These are phyloP conservation scores for Allium cepa DNA, from an alignment of 106 monocot genomes.

Conservation along the genomic window DNA sequence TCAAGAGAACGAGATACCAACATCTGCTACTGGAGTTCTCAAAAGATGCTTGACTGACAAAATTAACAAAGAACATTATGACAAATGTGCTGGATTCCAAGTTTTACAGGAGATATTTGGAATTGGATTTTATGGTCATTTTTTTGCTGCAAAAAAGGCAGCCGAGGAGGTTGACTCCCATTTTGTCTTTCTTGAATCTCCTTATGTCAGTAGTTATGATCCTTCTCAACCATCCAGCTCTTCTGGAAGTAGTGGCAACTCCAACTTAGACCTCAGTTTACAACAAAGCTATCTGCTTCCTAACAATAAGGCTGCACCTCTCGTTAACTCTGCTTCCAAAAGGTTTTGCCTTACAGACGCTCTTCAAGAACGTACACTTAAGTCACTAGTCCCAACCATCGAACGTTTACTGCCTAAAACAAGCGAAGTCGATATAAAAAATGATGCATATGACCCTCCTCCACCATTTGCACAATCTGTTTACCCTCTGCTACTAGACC, in stretches of 20 bases:
- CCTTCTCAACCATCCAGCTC: neutral
- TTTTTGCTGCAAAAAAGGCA: constrained; percentile 69
- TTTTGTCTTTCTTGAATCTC: constrained; percentile 78
- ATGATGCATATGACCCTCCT: constrained; percentile 24
- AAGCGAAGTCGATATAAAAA: constrained; percentile 2
- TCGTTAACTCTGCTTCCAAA: constrained; percentile 18
- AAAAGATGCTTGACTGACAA: constrained; percentile 61
- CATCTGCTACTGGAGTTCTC: constrained; percentile 66
- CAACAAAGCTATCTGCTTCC: constrained; percentile 32
- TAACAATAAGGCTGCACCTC: constrained; percentile 7
- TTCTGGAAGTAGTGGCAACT: neutral
- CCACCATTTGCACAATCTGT: constrained; percentile 38
- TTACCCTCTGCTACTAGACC: constrained; percentile 33
- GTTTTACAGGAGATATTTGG: constrained; percentile 79
- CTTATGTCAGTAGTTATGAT: constrained; percentile 24
- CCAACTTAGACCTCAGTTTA: constrained; percentile 18
- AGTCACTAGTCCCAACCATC: constrained; percentile 42
- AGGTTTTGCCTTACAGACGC: constrained; percentile 27
- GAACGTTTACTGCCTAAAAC: constrained; percentile 13
- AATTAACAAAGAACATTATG: constrained; percentile 57
- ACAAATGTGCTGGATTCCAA: constrained; percentile 59
- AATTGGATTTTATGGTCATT: constrained; percentile 76
- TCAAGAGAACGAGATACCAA: constrained; percentile 38
- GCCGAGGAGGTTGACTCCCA: constrained; percentile 46
- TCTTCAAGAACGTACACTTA: constrained; percentile 36